Evolutionary conservation across 805 yeast genomes (phyloP), one percentile per base, ranked within the genome.

Genomic region (Nakazawaea anatomiae): DNA sequence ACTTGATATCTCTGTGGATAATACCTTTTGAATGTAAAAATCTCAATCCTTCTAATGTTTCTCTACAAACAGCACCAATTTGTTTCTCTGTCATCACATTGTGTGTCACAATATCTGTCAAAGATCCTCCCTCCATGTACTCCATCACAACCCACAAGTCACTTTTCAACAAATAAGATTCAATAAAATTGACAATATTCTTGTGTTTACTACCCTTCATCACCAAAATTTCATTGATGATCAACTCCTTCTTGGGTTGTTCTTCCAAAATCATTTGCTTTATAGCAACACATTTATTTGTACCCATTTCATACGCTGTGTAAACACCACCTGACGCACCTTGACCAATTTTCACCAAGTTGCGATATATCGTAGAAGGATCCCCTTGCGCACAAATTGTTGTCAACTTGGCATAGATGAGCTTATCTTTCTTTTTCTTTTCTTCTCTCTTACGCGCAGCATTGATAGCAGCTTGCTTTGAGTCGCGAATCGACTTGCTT

Each of bases 301-400:
- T 74, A 14, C 76, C 75, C 35, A 69, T 63, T 57, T 83, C 87
- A 58, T 83, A 80, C 0, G 97, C 97, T 32, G 94, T 89, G 61
- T 85, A 94, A 32, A 94, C 99, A 39, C 96, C 96, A 50, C 99
- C 99, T 12, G 95, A 85, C 0, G 99, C 99, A 62, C 99, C 99
- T 70, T 94, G 99, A 1, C 99, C 99, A 56, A 94, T 85, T 66
- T 92, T 91, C 39, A 79, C 76, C 55, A 92, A 73, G 61, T 82
- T 83, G 43, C 74, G 72, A 66, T 88, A 94, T 46, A 78, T 64
- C 49, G 72, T 73, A 34, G 82, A 79, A 10, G 99, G 99, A 68
- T 94, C 95, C 6, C 91, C 94, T 34, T 80, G 82, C 1, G 89
- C 76, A 61, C 97, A 92, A 45, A 91, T 91, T 39, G 82, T 80